A percentile compares a stretch with the other conserved stretches of the same genome.
Conservation (phyloP, 1,284 basidiomycete genomes). For the Ceratobasidium sp. region DNA sequence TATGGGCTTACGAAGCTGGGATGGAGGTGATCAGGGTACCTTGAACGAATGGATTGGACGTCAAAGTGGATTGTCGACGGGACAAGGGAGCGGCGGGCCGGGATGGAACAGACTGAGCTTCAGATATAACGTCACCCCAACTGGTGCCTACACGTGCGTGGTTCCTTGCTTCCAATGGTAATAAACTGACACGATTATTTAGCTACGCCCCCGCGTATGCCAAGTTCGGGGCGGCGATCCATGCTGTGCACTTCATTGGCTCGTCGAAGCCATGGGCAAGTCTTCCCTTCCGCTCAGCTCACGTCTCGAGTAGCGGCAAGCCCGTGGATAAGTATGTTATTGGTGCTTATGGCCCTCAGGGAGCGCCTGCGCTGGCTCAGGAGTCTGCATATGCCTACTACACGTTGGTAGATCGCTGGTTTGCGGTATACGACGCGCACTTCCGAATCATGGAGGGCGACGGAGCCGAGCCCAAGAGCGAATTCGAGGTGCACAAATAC, state of each 20-base stretch:
- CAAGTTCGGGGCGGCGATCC: conserved; percentile 89
- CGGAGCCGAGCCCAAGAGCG: conserved; percentile 47
- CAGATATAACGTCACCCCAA: conserved; percentile 97
- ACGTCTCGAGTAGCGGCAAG: conserved; percentile 49
- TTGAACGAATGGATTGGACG: conserved; percentile 91
- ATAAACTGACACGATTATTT: conserved; percentile 15
- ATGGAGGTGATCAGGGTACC: conserved; percentile 96
- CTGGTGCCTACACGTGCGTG: conserved; percentile 94
- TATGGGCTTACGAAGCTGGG: conserved; percentile 83
- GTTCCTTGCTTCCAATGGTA: conserved; percentile 46
- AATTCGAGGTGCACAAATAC: conserved; percentile 77
- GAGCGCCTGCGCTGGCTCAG: conserved; percentile 52
- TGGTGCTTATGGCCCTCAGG: conserved; percentile 44
- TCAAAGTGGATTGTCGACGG: conserved; percentile 1
- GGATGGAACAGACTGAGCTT: conserved; percentile 94
- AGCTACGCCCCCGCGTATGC: conserved; percentile 96
- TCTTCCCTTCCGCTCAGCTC: conserved; percentile 70
- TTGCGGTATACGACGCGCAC: conserved; percentile 86
- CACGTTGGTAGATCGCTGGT: conserved; percentile 89
- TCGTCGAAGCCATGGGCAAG: conserved; percentile 91
- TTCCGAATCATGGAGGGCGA: conserved; percentile 62
- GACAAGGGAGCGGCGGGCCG: conserved; percentile 47
- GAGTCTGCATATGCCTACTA: conserved; percentile 75
- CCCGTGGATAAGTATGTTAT: conserved; percentile 37
- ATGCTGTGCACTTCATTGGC: conserved; percentile 94